These are phyloP conservation scores for Suillus lakei DNA, from an alignment of 768 basidiomycete species.

Conservation along the genomic window DNA sequence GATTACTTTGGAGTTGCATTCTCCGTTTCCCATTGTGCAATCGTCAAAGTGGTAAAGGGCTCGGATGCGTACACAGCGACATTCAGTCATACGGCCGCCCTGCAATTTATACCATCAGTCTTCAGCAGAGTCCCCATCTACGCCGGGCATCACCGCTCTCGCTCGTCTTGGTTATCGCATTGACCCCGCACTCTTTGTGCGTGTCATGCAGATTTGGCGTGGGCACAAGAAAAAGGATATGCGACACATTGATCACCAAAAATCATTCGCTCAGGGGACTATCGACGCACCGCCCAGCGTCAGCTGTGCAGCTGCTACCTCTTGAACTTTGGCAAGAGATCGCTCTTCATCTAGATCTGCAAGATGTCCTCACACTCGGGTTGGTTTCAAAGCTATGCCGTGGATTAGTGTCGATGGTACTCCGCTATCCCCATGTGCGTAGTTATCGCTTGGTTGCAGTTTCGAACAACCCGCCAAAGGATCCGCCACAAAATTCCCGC, in stretches of 20 bases:
- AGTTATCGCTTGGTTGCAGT: not conserved
- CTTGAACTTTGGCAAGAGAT: not conserved
- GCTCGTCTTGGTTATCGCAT: not conserved
- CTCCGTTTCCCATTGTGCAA: not conserved
- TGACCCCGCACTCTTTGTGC: not conserved
- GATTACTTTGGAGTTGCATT: not conserved
- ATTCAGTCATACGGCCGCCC: not conserved
- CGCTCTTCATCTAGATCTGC: not conserved
- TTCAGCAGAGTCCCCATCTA: not conserved
- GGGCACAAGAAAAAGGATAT: no score
- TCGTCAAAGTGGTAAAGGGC: not conserved
- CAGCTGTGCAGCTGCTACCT: not conserved
- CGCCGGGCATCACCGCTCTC: not conserved
- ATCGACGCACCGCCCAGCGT: not conserved
- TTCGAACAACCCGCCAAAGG: not conserved
- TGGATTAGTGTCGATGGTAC: not conserved
- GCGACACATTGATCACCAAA: not conserved
- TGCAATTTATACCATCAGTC: not conserved
- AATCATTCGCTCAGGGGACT: not conserved
- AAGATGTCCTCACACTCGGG: not conserved
- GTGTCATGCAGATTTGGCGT: not conserved
- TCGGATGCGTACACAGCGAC: not conserved
- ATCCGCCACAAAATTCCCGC: no score
- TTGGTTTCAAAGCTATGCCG: slow-evolving; percentile 1
- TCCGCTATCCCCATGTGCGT: not conserved